Evolutionary conservation across 176 grass and related monocot genomes (phyloP), one percentile per base, ranked within the genome.

Genomic region (Ensete ventricosum): DNA sequence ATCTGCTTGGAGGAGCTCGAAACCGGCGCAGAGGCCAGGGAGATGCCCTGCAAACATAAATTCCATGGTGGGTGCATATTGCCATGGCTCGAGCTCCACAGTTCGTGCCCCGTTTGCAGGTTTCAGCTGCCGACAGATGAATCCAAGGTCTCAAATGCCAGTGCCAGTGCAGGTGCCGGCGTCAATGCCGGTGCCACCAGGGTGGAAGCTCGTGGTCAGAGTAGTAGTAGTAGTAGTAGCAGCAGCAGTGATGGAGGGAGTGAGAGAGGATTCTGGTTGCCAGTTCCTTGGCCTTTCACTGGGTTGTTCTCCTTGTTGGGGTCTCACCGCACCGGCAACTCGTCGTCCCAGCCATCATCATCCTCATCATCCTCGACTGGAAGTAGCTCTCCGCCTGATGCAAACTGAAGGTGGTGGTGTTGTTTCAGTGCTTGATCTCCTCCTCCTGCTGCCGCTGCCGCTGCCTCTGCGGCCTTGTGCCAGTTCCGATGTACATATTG

Each of bases 91-190:
- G 95, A 87, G 50, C 55, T 85, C 80, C 88, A 98, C 64, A 92
- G 90, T 73, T 93, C 90, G 19, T 98, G 95, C 78, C 95, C 95
- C 14, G 84, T 94, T 59, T 98, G 95, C 73, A 82, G 95, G 67
- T 82, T 84, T 29, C 85, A 87, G 84, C 76, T 98, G 86, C 90
- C 95, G 14, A 72, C 79, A 2, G 85, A 84, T 48, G 90, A 89
- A 70, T 12, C 80, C 13, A 69, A 81, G 80, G 83, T 53, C 52
- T 64, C 67, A 62, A n/a, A 82, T 78, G 43, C 22, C 22, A 23
- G 22, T 23, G 73, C 51, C 72, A 75, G 65, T 78, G 43, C 69
- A 20, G 73, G 27, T 73, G 73, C 51, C 72, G 71, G 65, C 75
- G 43, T 64, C n/a, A 69, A 22, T 73, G 73, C 51, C 64, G 71